Conservation (phyloP, 805 yeast species). For the Starmerella davenportii region DNA sequence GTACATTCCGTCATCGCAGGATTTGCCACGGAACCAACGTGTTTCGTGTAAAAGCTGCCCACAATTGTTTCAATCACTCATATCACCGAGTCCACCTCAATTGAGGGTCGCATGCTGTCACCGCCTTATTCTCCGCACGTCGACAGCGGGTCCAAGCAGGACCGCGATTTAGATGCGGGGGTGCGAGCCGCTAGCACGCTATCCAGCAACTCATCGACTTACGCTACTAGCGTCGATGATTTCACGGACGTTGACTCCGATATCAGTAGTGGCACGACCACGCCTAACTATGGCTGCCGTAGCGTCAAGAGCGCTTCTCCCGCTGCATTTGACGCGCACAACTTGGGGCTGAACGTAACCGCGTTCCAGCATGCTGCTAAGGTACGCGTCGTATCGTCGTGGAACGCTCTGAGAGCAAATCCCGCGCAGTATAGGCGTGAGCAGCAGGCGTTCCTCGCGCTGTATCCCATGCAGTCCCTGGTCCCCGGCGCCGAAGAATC, state of each 20-base stretch:
- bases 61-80: constrained; percentile 5
- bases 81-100: neutral
- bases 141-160: neutral
- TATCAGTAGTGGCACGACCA: neutral
- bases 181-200: neutral
- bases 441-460: neutral
- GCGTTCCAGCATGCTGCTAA: neutral
- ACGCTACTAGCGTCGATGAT: constrained; percentile 2
- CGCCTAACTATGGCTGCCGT: neutral
- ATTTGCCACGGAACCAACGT: neutral
- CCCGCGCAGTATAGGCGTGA: neutral
- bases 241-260: constrained; percentile 5
- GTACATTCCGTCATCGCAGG: neutral
- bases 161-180: neutral
- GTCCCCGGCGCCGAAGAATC: neutral
- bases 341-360: neutral
- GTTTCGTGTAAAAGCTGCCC: neutral
- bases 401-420: neutral
- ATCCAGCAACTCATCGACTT: neutral
- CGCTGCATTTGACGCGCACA: neutral
- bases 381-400: neutral
- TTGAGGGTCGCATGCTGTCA: constrained; percentile 18
- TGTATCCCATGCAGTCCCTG: neutral
- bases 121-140: constrained; percentile 22
- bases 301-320: neutral